Evolutionary conservation across 139 green algal genomes (phyloP), one percentile per base, ranked within the genome.

Genomic region (Chlamydomonas incerta): DNA sequence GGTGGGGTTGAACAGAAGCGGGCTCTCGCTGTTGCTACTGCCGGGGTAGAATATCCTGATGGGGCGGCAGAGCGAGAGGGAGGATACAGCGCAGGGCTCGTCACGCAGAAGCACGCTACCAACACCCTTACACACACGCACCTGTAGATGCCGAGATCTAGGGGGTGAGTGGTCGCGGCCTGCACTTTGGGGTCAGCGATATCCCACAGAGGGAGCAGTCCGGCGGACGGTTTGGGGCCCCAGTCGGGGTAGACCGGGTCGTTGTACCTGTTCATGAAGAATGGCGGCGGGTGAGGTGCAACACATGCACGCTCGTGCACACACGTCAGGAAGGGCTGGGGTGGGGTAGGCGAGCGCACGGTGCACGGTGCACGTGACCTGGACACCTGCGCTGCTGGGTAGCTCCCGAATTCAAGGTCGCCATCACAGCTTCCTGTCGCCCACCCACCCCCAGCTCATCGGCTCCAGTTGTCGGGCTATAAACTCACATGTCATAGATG

Each of bases 11-110:
- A 4, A 34, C 47, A 79, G 47, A 29, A 29, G 29, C 20, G 72
- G 46, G 72, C 29, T 46, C 72, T 79, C 72, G 47, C 29, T 41
- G 29, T 3, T 23, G 1, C 26, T 47, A 10, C 47, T 47, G 28
- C 72, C 72, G 26, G 72, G 72, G 29, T 79, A 79, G 47, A 65
- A 79, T 47, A 79, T 79, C 72, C 72, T 79, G 35, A 20, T 33
- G 21, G 8, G 34, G 34, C 15, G 18, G 20, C 8, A 17, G 10
- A 74, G 11, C 5, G 34, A 15, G 5, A n/a, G n/a, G n/a, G n/a
- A n/a, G n/a, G n/a, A n/a, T n/a, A n/a, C n/a, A n/a, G n/a, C n/a
- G n/a, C n/a, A n/a, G n/a, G n/a, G n/a, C n/a, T n/a, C n/a, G n/a
- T n/a, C n/a, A n/a, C n/a, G n/a, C n/a, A n/a, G n/a, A n/a, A n/a